phyloP scores from a whole-genome alignment of 129 eudicot genomes.

The Arctium minus region DNA sequence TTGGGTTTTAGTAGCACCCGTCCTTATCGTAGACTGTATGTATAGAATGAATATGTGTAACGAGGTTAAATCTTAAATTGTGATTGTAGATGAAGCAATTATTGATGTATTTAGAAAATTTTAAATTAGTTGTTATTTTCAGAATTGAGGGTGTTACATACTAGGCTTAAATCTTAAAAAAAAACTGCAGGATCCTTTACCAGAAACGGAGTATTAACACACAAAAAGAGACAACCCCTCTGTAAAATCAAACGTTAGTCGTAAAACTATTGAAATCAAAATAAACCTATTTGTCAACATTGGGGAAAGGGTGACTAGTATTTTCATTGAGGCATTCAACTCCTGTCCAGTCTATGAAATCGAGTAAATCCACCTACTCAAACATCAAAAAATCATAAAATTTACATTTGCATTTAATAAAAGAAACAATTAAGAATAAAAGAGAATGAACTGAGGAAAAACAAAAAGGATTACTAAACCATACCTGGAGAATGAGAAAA shows the following conservation, averaged over 20 bases:
- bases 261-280: neutral
- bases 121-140: no score
- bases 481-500: slow-evolving; percentile 44
- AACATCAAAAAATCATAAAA: neutral
- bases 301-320: slow-evolving; percentile 46
- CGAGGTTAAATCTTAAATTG: no score
- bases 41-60: no score
- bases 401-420: neutral
- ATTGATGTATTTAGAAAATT: no score
- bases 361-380: slow-evolving; percentile 79
- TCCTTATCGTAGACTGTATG: no score
- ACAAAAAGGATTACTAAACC: slow-evolving; percentile 25
- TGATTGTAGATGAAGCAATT: no score
- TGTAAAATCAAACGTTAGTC: neutral
- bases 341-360: slow-evolving; percentile 87
- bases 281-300: slow-evolving; percentile 81
- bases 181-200: neutral
- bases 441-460: neutral
- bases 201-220: neutral
- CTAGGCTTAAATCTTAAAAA: slow-evolving; percentile 1
- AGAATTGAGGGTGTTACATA: no score
- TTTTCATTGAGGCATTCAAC: slow-evolving; percentile 92
- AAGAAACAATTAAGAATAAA: neutral
- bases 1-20: no score
- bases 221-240: neutral